Evolutionary conservation across 1,284 basidiomycete species (phyloP), one percentile per base, ranked within the genome.

Genomic region (Papiliotrema laurentii): DNA sequence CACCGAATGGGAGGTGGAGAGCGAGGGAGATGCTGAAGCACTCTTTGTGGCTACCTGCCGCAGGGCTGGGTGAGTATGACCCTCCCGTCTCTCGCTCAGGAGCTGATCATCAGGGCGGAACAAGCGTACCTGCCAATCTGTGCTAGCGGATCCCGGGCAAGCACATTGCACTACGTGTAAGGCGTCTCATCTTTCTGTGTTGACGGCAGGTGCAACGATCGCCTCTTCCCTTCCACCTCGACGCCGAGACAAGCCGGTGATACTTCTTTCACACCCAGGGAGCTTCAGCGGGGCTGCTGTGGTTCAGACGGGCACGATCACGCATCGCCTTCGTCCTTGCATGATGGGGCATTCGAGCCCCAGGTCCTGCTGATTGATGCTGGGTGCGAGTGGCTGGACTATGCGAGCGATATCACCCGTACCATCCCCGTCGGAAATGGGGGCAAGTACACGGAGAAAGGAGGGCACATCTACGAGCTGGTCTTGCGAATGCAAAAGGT

Each of bases 41-140:
- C 79, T 92, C 4, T 96, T 94, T 56, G 86, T 90, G 3, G 88
- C 89, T 2, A 84, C 84, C 3, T 93, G 89, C 71, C 77, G 87
- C 43, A 78, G 88, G 54, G 83, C 88, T 73, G 89, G 87, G 87
- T 89, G 44, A 57, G 81, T 71, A 16, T 27, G 3, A 4, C 16
- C 13, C 22, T 4, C 14, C 13, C 21, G 19, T 9, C 18, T 18
- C 6, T 25, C 28, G 40, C 16, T 43, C 24, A 38, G 22, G 36
- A 31, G 28, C 31, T 44, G 27, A 51, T 31, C 13, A 2, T 13
- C 27, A 65, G 63, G 9, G 58, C 61, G 2, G 45, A 83, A n/a
- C 87, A 89, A 74, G 88, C 90, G 0, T 94, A 96, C 70, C 78
- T 88, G 10, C 90, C 91, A 1, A 93, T 94, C 50, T 86, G 90